These are phyloP conservation scores for Aegilops tauschii DNA, from an alignment of 176 grass and related monocot species.

Conservation along the genomic window DNA sequence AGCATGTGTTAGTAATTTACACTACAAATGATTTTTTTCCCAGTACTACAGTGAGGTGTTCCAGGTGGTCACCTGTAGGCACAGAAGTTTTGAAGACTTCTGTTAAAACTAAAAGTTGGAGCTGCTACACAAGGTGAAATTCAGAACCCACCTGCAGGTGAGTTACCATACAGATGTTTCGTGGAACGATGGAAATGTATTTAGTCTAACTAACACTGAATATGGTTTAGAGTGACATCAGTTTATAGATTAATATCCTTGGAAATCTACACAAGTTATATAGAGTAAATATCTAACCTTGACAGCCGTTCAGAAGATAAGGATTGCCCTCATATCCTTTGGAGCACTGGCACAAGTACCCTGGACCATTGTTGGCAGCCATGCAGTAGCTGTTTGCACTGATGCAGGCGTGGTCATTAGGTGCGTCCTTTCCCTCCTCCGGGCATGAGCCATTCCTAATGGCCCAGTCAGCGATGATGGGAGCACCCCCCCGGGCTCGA, in stretches of 20 bases:
- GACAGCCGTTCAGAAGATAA: background rate
- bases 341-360: conserved; percentile 19
- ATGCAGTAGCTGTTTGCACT: conserved; percentile 2
- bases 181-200: background rate
- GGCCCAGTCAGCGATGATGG: background rate
- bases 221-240: background rate
- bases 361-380: background rate
- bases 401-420: background rate
- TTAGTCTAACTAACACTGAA: background rate
- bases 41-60: background rate
- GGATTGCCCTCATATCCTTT: conserved; percentile 20
- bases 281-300: background rate
- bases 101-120: background rate
- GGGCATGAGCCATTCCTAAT: background rate
- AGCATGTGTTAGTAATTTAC: background rate
- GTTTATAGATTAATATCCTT: background rate
- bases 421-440: background rate
- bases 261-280: background rate
- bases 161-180: background rate
- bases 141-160: background rate
- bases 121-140: background rate
- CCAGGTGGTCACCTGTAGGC: background rate
- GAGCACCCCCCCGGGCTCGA: background rate
- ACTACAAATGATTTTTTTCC: background rate
- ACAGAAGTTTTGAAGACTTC: background rate